Evolutionary conservation across 352 stramenopile genomes (phyloP).

Genomic region (Phytophthora tentaculata): DNA sequence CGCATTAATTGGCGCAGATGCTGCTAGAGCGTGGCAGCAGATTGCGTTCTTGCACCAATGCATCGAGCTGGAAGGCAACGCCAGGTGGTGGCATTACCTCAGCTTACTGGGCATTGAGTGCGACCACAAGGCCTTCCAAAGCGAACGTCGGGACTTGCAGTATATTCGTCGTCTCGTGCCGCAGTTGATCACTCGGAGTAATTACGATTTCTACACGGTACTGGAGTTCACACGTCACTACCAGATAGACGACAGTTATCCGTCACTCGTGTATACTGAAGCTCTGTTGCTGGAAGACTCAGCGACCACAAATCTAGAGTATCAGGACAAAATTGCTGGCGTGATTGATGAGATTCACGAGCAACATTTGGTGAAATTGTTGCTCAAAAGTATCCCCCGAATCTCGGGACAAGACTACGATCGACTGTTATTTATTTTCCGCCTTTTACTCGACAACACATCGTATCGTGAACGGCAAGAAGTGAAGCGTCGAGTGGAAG

Average conservation of each 20-base stretch:
- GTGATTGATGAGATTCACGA: slow-evolving; percentile 86
- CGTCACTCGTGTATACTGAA: slow-evolving; percentile 75
- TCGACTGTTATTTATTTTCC: slow-evolving; percentile 77
- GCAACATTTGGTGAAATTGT: slow-evolving; percentile 56
- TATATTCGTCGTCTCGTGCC: slow-evolving; percentile 76
- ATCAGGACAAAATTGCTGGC: slow-evolving; percentile 78
- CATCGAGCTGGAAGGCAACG: slow-evolving; percentile 82
- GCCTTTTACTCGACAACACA: slow-evolving; percentile 67
- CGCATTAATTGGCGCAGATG: slow-evolving; percentile 73
- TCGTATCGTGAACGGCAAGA: slow-evolving; percentile 62
- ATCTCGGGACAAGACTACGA: slow-evolving; percentile 68
- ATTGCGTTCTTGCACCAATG: slow-evolving; percentile 86
- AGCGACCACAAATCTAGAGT: slow-evolving; percentile 44
- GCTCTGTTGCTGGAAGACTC: slow-evolving; percentile 54
- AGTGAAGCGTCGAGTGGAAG: slow-evolving; percentile 63
- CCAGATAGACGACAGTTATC: slow-evolving; percentile 81
- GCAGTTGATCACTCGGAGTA: slow-evolving; percentile 65
- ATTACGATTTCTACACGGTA: slow-evolving; percentile 82
- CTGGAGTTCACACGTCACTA: slow-evolving; percentile 86
- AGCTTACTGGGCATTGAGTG: slow-evolving; percentile 79
- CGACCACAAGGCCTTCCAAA: slow-evolving; percentile 80
- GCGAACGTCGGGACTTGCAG: slow-evolving; percentile 64
- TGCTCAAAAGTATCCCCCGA: slow-evolving; percentile 65
- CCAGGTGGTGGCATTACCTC: slow-evolving; percentile 84
- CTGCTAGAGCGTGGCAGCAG: slow-evolving; percentile 78